phyloP scores from a whole-genome alignment of 1,139 yeast genomes.

The Scheffersomyces segobiensis region DNA sequence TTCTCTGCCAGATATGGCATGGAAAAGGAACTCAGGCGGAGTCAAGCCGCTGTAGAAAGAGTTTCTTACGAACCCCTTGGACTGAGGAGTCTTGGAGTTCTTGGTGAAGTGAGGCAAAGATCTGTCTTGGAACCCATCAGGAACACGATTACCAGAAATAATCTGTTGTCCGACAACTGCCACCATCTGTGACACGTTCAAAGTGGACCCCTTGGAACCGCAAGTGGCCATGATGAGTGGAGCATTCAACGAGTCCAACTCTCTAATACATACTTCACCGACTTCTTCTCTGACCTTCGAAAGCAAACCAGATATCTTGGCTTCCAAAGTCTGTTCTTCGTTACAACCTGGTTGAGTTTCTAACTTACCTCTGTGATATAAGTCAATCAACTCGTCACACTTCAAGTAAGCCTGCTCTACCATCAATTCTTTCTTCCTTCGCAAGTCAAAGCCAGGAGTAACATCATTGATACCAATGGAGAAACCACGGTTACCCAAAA shows the following conservation, averaged over 20 bases:
- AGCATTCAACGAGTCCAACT: constrained; percentile 86
- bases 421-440: constrained; percentile 76
- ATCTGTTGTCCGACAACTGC: constrained; percentile 99
- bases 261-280: constrained; percentile 95
- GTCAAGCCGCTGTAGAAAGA: constrained; percentile 91
- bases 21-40: constrained; percentile 97
- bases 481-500: constrained; percentile 91
- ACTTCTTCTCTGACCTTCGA: constrained; percentile 99
- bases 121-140: constrained; percentile 98
- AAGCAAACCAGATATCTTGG: constrained; percentile 92
- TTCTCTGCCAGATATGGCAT: constrained; percentile 99
- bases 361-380: constrained; percentile 79
- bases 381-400: constrained; percentile 87
- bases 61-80: constrained; percentile 96
- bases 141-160: constrained; percentile 98
- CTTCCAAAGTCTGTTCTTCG: constrained; percentile 97
- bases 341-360: constrained; percentile 99
- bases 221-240: constrained; percentile 99
- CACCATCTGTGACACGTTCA: constrained; percentile 99
- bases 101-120: constrained; percentile 96
- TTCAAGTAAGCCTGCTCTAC: constrained; percentile 89
- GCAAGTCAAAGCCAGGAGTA: constrained; percentile 84
- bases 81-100: constrained; percentile 94
- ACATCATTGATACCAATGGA: constrained; percentile 98
- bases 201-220: constrained; percentile 98